Base-by-base conservation (phyloP, 202 grass and related monocot species). In the Carex arenaria region DNA sequence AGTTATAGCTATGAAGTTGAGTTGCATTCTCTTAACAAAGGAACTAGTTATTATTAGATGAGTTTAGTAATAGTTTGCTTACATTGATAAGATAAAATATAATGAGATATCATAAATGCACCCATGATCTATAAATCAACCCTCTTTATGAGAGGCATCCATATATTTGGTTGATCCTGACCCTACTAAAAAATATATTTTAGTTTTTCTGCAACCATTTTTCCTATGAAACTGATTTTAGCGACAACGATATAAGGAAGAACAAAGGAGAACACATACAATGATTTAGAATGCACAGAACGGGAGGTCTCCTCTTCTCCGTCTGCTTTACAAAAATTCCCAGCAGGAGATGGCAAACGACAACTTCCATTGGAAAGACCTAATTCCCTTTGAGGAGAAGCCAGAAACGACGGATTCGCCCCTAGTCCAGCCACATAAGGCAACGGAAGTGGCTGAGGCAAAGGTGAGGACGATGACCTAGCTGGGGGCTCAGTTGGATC, bases 391-490 rank as follows among this genome's bases (percentile, higher is more conserved):
- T 82, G 62, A 36, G 80, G 80, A 64, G 80, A 82, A 38, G 80
- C 63, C 47, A 67, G 30, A 34, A 82, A 56, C 7, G 63, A 38
- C 20, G 60, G 78, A 31, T 47, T 65, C 28, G 38, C 11, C 60
- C 28, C 47, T 36, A 13, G 45, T n/a, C 60, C 11, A 0, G 84
- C 83, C 8, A 43, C 60, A 8, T 85, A 83, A 36, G 92, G 92
- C 47, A 93, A 85, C 26, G 91, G 89, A 49, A 92, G 79, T 12
- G 87, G 87, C 15, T 56, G 81, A 72, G 88, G 88, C 55, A 90
- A 78, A 31, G 89, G 87, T 76, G 90, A 91, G 10, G 92, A 92
- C 18, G 86, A 78, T 4, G 87, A 83, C 82, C 90, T 88, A 10
- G 87, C 78, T 1, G 92, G 87, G 67, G 23, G 42, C 82, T 36